Evolutionary conservation across 805 yeast species (phyloP).

Genomic region (Kodamaea jinghongensis): DNA sequence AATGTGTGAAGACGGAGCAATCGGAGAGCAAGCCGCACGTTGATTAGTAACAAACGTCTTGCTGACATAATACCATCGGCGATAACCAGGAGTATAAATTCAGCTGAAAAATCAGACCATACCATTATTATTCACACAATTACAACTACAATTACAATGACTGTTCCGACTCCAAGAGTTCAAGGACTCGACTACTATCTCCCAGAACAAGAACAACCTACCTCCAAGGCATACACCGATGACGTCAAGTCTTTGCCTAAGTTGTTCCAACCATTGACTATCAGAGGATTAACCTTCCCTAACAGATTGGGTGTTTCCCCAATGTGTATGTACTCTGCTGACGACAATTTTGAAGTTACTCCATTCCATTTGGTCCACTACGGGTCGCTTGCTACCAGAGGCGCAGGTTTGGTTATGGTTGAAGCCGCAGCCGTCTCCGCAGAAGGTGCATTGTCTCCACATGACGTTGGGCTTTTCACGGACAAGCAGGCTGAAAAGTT

Average conservation of each 20-base stretch:
- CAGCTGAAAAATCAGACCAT: no score
- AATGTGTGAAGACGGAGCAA: no score
- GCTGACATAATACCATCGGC: no score
- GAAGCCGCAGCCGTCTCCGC: slow-evolving; percentile 46
- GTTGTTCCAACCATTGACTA: slow-evolving; percentile 43
- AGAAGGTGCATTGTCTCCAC: slow-evolving; percentile 42
- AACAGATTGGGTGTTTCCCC: slow-evolving; percentile 59
- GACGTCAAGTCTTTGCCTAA: slow-evolving; percentile 23
- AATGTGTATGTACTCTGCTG: slow-evolving; percentile 52
- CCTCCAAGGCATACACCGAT: not conserved
- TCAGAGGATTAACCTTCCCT: slow-evolving; percentile 38
- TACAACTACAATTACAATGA: not conserved
- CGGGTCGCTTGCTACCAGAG: slow-evolving; percentile 45
- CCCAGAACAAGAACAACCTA: slow-evolving; percentile 7
- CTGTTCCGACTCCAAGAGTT: slow-evolving; percentile 3
- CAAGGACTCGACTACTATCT: slow-evolving; percentile 7
- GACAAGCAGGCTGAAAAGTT: slow-evolving; percentile 46
- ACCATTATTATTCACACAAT: no score
- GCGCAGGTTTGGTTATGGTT: slow-evolving; percentile 47
- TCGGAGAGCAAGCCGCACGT: no score
- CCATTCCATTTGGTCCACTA: slow-evolving; percentile 50
- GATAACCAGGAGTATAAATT: no score
- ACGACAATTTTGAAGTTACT: slow-evolving; percentile 37
- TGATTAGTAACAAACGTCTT: no score
- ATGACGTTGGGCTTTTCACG: slow-evolving; percentile 49